Percentiles rank a stretch among this genome's conserved stretches.
These are phyloP conservation scores for Ogataea angusta DNA, from an alignment of 805 yeast species.

Conservation along the genomic window DNA sequence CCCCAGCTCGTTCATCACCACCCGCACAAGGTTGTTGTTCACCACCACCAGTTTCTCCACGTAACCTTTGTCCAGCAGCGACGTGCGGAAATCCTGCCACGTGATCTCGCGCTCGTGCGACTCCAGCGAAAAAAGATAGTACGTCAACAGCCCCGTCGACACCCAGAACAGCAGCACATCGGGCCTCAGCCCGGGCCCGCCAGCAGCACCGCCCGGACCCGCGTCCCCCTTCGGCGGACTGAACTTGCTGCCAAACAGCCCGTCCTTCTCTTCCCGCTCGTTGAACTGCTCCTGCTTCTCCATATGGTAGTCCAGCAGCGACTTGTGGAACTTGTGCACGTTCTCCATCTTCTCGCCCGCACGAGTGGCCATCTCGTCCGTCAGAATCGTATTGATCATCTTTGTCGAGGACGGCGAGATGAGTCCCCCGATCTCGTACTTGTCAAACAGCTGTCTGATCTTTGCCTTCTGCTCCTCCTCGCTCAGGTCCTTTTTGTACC, in stretches of 20 bases:
- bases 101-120: conserved; percentile 33
- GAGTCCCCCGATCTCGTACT: conserved; percentile 32
- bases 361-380: conserved; percentile 21
- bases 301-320: conserved; percentile 30
- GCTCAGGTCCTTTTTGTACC: conserved; percentile 23
- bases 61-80: conserved; percentile 71
- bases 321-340: conserved; percentile 31
- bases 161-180: conserved; percentile 23
- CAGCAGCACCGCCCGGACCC: not conserved
- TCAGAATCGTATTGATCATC: conserved; percentile 26
- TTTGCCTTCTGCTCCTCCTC: conserved; percentile 16
- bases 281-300: conserved; percentile 26
- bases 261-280: conserved; percentile 1
- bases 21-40: conserved; percentile 70
- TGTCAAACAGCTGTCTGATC: conserved; percentile 22
- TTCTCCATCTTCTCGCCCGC: conserved; percentile 32
- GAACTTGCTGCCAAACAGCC: conserved; percentile 23
- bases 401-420: conserved; percentile 30
- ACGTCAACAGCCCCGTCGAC: conserved; percentile 20
- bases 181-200: conserved; percentile 12
- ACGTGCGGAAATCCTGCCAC: conserved; percentile 77
- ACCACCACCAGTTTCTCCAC: conserved; percentile 73
- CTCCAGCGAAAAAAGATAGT: conserved; percentile 19
- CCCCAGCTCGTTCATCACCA: conserved; percentile 50
- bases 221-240: conserved; percentile 18